Conservation (phyloP, 345 rosid genomes). For the Citrus hindsii region DNA sequence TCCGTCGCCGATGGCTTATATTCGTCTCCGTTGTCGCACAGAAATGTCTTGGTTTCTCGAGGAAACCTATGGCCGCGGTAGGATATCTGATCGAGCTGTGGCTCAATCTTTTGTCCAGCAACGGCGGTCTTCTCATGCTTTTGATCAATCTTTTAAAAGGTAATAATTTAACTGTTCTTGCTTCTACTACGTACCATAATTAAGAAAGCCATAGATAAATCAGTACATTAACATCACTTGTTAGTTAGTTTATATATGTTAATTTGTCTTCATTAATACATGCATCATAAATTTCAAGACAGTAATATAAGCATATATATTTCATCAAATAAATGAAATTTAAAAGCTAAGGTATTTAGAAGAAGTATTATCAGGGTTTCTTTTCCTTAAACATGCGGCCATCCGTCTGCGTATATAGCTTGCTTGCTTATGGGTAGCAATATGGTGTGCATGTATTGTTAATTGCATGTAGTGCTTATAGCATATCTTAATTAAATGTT, state of each 20-base stretch:
- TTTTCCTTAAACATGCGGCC: background rate
- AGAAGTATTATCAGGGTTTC: background rate
- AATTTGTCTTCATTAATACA: background rate
- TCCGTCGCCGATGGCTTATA: conserved; percentile 46
- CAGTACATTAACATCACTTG: background rate
- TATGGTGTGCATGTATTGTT: background rate
- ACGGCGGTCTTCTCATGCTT: conserved; percentile 40
- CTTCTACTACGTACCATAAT: background rate
- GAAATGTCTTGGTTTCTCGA: conserved; percentile 28
- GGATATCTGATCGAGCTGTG: conserved; percentile 28
- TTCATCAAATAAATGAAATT: background rate
- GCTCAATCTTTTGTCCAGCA: conserved; percentile 42
- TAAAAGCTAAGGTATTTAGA: too few species aligned
- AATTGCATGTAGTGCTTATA: background rate
- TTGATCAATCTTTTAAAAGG: conserved; percentile 34
- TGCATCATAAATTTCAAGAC: background rate
- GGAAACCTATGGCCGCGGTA: conserved; percentile 14
- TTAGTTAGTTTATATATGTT: background rate
- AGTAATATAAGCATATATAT: background rate
- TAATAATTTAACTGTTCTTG: background rate
- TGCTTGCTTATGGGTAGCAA: background rate
- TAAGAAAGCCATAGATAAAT: too few species aligned
- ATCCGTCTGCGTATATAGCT: background rate
- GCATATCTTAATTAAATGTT: background rate
- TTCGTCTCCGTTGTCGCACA: conserved; percentile 45